A percentile compares a stretch with the other conserved stretches of the same genome.
Conservation (phyloP, 306 rosid species). For the Hippophae gyantsensis region DNA sequence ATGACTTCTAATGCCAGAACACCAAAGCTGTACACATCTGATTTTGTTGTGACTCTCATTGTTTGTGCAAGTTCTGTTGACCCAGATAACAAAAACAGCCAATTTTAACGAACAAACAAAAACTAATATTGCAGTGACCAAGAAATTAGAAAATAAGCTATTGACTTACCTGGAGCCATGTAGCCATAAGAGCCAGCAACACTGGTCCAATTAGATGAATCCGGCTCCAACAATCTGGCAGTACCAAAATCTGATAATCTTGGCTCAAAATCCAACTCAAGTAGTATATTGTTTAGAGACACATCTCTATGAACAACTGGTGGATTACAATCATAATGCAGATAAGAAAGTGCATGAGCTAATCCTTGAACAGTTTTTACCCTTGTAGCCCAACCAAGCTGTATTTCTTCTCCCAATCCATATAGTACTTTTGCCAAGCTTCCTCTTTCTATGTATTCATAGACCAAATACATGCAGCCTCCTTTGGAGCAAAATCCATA, state of each 20-base stretch:
- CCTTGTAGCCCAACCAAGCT: conserved; percentile 39
- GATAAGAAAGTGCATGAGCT: conserved; percentile 47
- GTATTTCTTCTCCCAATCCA: conserved; percentile 20
- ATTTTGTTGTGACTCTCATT: conserved; percentile 42
- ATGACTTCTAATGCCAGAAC: conserved; percentile 48
- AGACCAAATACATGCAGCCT: conserved; percentile 36
- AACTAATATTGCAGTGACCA: not conserved
- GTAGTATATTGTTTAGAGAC: conserved; percentile 40
- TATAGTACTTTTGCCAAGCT: conserved; percentile 35
- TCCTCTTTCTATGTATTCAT: conserved; percentile 39
- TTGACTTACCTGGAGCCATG: conserved; percentile 58
- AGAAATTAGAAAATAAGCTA: not conserved
- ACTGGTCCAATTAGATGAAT: conserved; percentile 42
- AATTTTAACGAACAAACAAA: conserved; percentile 16
- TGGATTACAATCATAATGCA: conserved; percentile 47
- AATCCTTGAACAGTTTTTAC: conserved; percentile 39
- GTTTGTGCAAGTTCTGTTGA: conserved; percentile 58
- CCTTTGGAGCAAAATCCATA: conserved; percentile 41
- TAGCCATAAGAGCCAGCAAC: conserved; percentile 60
- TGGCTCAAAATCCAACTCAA: conserved; percentile 39
- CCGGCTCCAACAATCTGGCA: conserved; percentile 33
- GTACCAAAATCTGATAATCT: conserved; percentile 54
- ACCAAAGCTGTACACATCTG: conserved; percentile 62
- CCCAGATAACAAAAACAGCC: conserved; percentile 49
- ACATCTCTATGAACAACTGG: conserved; percentile 50